phyloP scores from a whole-genome alignment of 2,329 filamentous ascomycete species.

The Trichoderma sp. region DNA sequence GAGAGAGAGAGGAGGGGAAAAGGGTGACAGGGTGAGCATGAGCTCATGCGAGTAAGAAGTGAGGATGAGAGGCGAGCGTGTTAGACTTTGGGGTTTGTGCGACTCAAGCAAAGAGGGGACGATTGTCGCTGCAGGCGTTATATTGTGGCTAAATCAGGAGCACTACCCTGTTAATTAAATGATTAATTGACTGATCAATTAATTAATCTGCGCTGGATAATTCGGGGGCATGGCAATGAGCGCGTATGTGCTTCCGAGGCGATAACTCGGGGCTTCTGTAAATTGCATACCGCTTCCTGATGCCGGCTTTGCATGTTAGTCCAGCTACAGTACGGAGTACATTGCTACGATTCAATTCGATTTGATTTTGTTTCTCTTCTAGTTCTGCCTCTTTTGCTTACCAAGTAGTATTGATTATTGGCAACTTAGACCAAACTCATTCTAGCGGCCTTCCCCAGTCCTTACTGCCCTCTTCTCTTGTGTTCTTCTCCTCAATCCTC shows the following conservation, averaged over 20 bases:
- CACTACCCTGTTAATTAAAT: not conserved
- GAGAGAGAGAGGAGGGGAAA: not conserved
- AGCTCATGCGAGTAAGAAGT: slow-evolving; percentile 18
- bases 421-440: not conserved
- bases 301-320: not conserved
- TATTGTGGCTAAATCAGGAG: not conserved
- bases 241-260: not conserved
- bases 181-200: not conserved
- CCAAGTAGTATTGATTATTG: not conserved
- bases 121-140: not conserved
- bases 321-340: too few species aligned
- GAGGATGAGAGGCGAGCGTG: not conserved
- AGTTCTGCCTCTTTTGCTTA: not conserved
- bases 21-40: not conserved
- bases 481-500: not conserved
- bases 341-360: not conserved
- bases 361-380: not conserved
- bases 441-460: not conserved
- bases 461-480: not conserved
- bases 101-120: not conserved
- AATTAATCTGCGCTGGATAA: not conserved
- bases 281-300: not conserved
- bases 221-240: not conserved
- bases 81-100: slow-evolving; percentile 1
- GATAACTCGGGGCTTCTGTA: not conserved